Percentiles rank a stretch among this genome's conserved stretches.
Evolutionary conservation across 805 yeast species (phyloP).

Genomic region (Metschnikowia corniflorae): DNA sequence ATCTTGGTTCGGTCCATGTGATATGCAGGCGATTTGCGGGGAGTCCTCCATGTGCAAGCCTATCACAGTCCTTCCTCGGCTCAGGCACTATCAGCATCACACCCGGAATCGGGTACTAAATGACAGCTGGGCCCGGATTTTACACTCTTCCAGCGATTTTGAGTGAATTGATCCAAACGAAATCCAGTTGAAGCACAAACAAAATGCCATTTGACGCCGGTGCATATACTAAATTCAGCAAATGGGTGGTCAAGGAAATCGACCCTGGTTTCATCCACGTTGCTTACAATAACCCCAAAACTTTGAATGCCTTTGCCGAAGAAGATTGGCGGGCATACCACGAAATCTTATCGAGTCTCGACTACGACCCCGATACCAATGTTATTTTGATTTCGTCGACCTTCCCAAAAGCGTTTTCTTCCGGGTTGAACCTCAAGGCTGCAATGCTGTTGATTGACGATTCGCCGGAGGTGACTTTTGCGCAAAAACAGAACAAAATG

Average conservation of each 20-base stretch:
- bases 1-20: too few species aligned
- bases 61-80: too few species aligned
- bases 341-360: conserved; percentile 44
- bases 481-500: conserved; percentile 25
- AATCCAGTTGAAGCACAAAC: too few species aligned
- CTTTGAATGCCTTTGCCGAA: conserved; percentile 55
- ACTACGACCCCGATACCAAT: conserved; percentile 42
- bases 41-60: too few species aligned
- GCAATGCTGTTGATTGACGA: conserved; percentile 11
- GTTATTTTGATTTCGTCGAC: conserved; percentile 56
- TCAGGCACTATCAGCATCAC: too few species aligned
- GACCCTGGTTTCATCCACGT: conserved; percentile 52
- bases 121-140: too few species aligned
- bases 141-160: too few species aligned
- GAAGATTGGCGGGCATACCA: conserved; percentile 57
- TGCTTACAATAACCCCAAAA: conserved; percentile 57
- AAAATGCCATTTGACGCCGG: neutral
- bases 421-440: conserved; percentile 61
- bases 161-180: too few species aligned
- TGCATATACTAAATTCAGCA: conserved; percentile 7
- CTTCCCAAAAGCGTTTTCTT: conserved; percentile 51
- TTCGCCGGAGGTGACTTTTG: conserved; percentile 9
- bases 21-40: too few species aligned
- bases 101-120: too few species aligned
- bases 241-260: conserved; percentile 39